Conservation (phyloP, 768 basidiomycete genomes). For the Boletus bicolor region DNA sequence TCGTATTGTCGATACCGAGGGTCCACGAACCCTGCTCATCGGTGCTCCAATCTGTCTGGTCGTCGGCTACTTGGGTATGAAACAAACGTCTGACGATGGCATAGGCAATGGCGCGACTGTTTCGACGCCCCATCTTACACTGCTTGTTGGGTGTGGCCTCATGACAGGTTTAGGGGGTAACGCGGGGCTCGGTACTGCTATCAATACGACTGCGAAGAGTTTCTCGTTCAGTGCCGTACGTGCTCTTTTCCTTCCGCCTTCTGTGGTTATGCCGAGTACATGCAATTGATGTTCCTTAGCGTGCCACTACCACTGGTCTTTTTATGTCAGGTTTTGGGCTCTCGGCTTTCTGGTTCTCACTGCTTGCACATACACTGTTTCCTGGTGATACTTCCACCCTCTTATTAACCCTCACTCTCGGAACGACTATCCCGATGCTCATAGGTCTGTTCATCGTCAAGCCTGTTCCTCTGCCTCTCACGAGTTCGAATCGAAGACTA, state of each 20-base stretch:
- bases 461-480: slow-evolving; percentile 57
- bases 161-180: slow-evolving; percentile 78
- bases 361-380: slow-evolving; percentile 66
- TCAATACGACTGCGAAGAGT: slow-evolving; percentile 73
- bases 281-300: slow-evolving; percentile 35
- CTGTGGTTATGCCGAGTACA: not conserved
- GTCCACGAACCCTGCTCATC: slow-evolving; percentile 68
- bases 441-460: slow-evolving; percentile 72
- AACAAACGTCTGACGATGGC: slow-evolving; percentile 59
- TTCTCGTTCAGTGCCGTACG: slow-evolving; percentile 71
- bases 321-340: slow-evolving; percentile 90
- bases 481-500: slow-evolving; percentile 27
- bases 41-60: slow-evolving; percentile 59
- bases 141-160: slow-evolving; percentile 62
- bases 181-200: slow-evolving; percentile 61
- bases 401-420: slow-evolving; percentile 69
- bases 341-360: slow-evolving; percentile 87
- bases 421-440: slow-evolving; percentile 77
- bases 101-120: slow-evolving; percentile 37
- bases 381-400: slow-evolving; percentile 79
- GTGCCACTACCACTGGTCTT: slow-evolving; percentile 74
- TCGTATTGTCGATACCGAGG: slow-evolving; percentile 67
- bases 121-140: slow-evolving; percentile 40
- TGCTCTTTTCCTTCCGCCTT: not conserved
- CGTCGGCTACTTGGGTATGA: slow-evolving; percentile 75